A percentile compares a stretch with the other conserved stretches of the same genome.
These are phyloP conservation scores for Aspergillus sp. DNA, from an alignment of 2,329 filamentous ascomycete species.

Conservation along the genomic window DNA sequence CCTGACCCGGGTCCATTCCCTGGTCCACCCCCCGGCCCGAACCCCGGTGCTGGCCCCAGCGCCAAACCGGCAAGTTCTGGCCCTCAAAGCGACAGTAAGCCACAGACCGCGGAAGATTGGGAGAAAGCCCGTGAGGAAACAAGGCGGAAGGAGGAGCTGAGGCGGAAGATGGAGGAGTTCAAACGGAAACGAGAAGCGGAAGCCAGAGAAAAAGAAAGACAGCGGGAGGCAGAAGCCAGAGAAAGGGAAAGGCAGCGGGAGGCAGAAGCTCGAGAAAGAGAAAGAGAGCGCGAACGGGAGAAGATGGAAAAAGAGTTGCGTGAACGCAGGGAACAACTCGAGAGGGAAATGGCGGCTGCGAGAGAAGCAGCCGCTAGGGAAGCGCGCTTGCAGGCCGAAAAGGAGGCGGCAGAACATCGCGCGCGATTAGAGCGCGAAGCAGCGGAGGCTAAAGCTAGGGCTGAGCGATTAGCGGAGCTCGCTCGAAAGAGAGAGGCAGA, in stretches of 20 bases:
- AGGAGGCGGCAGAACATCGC: conserved; percentile 41
- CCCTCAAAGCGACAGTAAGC: conserved; percentile 24
- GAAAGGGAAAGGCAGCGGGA: conserved; percentile 46
- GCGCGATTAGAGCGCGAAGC: conserved; percentile 39
- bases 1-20: background rate
- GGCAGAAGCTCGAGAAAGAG: conserved; percentile 42
- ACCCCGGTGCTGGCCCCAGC: conserved; percentile 24
- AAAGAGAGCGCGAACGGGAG: conserved; percentile 45
- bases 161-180: conserved; percentile 45
- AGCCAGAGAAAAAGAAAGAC: conserved; percentile 45
- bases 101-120: conserved; percentile 29
- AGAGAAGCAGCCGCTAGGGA: conserved; percentile 29
- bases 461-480: conserved; percentile 29
- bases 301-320: conserved; percentile 46
- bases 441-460: conserved; percentile 31
- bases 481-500: conserved; percentile 25
- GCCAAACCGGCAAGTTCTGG: conserved; percentile 22
- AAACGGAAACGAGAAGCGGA: conserved; percentile 43
- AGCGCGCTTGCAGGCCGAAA: conserved; percentile 35
- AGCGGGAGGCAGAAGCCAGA: conserved; percentile 40
- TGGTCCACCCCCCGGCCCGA: conserved; percentile 4
- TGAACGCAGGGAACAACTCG: conserved; percentile 46
- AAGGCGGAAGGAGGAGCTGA: conserved; percentile 42
- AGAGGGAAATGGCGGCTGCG: conserved; percentile 42
- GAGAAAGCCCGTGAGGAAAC: conserved; percentile 38